phyloP scores from a whole-genome alignment of 2,329 filamentous ascomycete genomes.

The Nigrospora osmanthi region DNA sequence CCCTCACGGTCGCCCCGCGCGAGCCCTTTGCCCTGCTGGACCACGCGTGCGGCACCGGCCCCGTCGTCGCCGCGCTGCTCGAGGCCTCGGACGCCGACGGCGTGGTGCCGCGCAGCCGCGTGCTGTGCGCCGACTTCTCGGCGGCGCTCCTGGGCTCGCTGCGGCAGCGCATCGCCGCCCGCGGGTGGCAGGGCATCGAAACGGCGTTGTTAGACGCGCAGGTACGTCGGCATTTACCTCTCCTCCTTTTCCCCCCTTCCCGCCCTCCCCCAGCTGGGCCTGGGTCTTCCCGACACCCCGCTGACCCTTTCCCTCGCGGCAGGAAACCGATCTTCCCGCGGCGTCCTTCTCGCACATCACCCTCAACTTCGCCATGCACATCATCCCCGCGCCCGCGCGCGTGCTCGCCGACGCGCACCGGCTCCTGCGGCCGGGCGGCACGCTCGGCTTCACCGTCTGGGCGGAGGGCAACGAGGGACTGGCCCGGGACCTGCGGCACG shows the following conservation, averaged over 20 bases:
- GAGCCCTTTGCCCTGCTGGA: background rate
- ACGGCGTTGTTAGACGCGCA: background rate
- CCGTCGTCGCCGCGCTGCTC: background rate
- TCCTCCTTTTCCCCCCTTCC: too few relatives aligned
- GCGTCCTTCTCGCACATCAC: background rate
- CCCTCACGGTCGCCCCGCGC: too few relatives aligned
- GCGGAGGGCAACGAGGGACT: background rate
- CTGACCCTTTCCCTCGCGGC: too few relatives aligned
- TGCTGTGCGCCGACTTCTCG: background rate
- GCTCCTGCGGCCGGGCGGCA: background rate
- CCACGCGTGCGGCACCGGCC: background rate
- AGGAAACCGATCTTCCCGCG: background rate
- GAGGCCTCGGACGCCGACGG: too few relatives aligned
- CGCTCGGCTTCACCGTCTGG: constrained; percentile 1
- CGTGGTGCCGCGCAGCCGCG: background rate
- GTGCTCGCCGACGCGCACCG: background rate
- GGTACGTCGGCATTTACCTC: background rate
- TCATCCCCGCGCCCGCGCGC: background rate
- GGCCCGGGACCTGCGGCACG: background rate
- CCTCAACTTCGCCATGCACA: constrained; percentile 1
- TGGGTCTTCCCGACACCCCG: too few relatives aligned
- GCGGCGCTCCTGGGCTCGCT: background rate
- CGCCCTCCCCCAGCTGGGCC: background rate
- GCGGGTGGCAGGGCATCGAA: background rate
- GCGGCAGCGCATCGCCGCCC: background rate